phyloP scores from a whole-genome alignment of 805 yeast genomes.

The Candida tammaniensis region DNA sequence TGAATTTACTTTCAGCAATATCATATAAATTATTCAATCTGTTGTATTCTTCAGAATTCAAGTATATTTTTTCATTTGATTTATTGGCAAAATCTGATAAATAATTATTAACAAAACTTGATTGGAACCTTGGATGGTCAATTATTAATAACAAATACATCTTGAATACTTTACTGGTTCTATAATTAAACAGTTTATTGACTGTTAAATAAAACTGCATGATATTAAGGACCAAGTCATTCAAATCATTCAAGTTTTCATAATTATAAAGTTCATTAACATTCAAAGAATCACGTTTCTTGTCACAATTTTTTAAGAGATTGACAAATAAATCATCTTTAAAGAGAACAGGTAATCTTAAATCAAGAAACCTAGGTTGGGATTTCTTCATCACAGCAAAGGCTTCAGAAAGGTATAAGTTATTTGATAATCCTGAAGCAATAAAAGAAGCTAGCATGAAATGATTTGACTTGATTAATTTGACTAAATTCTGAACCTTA shows the following conservation, averaged over 20 bases:
- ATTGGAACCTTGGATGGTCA: slow-evolving; percentile 8
- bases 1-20: slow-evolving; percentile 1
- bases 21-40: slow-evolving; percentile 6
- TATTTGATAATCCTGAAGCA: slow-evolving; percentile 23
- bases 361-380: slow-evolving; percentile 11
- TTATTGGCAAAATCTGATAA: neutral
- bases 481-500: slow-evolving; percentile 8
- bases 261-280: slow-evolving; percentile 2
- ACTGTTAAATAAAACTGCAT: slow-evolving; percentile 11
- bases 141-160: slow-evolving; percentile 7
- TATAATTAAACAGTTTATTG: neutral
- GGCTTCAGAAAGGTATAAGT: slow-evolving; percentile 24
- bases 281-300: slow-evolving; percentile 2
- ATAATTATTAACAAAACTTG: slow-evolving; percentile 2
- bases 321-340: slow-evolving; percentile 14
- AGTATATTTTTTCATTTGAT: slow-evolving; percentile 1
- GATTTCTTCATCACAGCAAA: slow-evolving; percentile 21
- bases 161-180: slow-evolving; percentile 7
- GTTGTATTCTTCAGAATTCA: slow-evolving; percentile 6
- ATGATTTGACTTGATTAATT: slow-evolving; percentile 23
- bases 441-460: slow-evolving; percentile 25
- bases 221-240: slow-evolving; percentile 6
- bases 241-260: slow-evolving; percentile 6
- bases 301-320: slow-evolving; percentile 12
- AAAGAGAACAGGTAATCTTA: slow-evolving; percentile 8